Evolutionary conservation across 2,329 filamentous ascomycete genomes (phyloP).

Genomic region (Claviceps africana): DNA sequence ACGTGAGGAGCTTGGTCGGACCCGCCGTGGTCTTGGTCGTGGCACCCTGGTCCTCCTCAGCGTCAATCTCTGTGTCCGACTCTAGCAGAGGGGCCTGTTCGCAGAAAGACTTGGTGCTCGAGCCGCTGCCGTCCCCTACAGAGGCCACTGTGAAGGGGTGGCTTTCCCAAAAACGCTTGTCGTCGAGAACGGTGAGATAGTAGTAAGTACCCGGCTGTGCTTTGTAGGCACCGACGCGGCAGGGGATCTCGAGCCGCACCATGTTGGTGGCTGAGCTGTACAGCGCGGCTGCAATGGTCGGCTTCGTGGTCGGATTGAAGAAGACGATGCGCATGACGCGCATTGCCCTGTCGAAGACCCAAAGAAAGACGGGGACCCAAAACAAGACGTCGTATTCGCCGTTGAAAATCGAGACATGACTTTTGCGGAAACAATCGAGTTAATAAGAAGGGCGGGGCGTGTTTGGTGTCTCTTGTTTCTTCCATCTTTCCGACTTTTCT

Average conservation of each 20-base stretch:
- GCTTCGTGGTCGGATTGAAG: constrained; percentile 26
- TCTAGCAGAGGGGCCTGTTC: constrained; percentile 22
- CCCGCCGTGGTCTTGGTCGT: not conserved
- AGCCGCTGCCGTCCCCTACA: constrained; percentile 9
- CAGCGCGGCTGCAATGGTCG: constrained; percentile 18
- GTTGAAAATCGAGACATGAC: constrained; percentile 38
- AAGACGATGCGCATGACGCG: constrained; percentile 27
- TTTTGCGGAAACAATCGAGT: constrained; percentile 6
- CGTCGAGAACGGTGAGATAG: constrained; percentile 29
- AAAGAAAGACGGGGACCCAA: constrained; percentile 34
- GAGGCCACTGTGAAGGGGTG: constrained; percentile 35
- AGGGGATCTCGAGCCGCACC: constrained; percentile 25
- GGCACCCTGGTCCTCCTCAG: not conserved
- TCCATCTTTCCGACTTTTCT: not conserved
- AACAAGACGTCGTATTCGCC: constrained; percentile 34
- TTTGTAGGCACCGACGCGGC: constrained; percentile 18
- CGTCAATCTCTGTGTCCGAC: not conserved
- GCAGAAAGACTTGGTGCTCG: constrained; percentile 8
- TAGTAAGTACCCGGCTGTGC: constrained; percentile 29
- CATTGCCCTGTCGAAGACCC: constrained; percentile 33
- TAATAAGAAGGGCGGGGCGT: not conserved
- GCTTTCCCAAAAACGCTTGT: constrained; percentile 30
- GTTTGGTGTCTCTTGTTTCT: not conserved
- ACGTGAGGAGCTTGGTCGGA: constrained; percentile 18
- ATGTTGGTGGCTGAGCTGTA: constrained; percentile 27